Evolutionary conservation across 2,329 filamentous ascomycete species (phyloP), one percentile per base, ranked within the genome.

Genomic region (Neonectria faginata): DNA sequence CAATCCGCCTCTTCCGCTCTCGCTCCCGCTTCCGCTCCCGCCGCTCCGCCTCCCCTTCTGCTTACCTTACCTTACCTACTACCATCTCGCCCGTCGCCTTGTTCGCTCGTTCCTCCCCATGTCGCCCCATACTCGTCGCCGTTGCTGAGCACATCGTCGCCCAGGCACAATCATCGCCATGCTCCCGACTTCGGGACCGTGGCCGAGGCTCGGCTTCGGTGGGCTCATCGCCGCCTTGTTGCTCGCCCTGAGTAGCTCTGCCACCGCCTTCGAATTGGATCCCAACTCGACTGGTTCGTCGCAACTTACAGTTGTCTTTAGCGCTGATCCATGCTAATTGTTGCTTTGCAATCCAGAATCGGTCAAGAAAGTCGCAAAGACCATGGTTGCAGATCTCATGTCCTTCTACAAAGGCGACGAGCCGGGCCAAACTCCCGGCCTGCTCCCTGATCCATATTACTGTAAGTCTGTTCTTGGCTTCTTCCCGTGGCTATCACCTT

Each of bases 381-480:
- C 81, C 50, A 83, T 88, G 76, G 80, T 85, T 2, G 77, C 80
- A 45, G 85, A 88, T 69, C 79, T 88, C 75, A 69, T 82, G 57
- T 70, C 75, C 7, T 80, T 78, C 55, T 82, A 82, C 63, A 58
- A 76, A 25, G 86, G 86, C 48, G 70, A 87, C 68, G 72, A 85
- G 62, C 83, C 83, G 0, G 85, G 85, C 41, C 76, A 80, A 18
- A 83, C 76, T 4, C 85, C 85, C 8, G 85, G 85, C 22, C 79
- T 87, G 47, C 77, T 88, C 3, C 84, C 85, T 29, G 73, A 79
- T 10, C 85, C 84, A 57, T 87, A 87, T 65, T 88, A 86, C 73
- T 87, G 85, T 86, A 76, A 70, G 83, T 75, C 36, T 18, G 20
- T 42, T 27, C 47, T 58, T 22, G 27, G 44, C 10, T 50, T 25